phyloP scores from a whole-genome alignment of 2,329 filamentous ascomycete species.

The Zymoseptoria pseudotritici region DNA sequence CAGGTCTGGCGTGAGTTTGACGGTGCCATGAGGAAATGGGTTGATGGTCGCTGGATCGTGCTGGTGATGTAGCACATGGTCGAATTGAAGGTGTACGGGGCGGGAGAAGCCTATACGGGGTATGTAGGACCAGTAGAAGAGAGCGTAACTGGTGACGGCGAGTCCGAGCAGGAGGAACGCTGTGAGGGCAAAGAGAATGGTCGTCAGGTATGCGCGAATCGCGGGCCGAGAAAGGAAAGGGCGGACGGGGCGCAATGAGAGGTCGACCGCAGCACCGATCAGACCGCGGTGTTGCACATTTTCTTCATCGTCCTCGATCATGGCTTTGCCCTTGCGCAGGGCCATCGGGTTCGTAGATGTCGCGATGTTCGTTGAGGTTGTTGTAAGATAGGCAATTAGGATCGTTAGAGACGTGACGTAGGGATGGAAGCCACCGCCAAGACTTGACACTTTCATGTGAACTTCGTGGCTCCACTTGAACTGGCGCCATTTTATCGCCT shows the following conservation, averaged over 20 bases:
- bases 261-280: constrained; percentile 4
- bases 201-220: constrained; percentile 57
- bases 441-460: too few relatives aligned
- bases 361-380: neutral
- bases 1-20: constrained; percentile 45
- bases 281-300: constrained; percentile 1
- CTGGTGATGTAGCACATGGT: constrained; percentile 34
- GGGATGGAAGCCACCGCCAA: too few relatives aligned
- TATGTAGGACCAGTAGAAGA: constrained; percentile 64
- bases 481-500: too few relatives aligned
- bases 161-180: constrained; percentile 50
- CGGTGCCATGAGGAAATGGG: constrained; percentile 45
- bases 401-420: neutral
- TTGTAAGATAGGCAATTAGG: neutral
- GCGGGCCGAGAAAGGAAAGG: constrained; percentile 54
- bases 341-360: neutral
- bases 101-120: constrained; percentile 56
- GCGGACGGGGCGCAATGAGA: constrained; percentile 46
- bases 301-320: constrained; percentile 4
- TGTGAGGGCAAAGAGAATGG: constrained; percentile 46
- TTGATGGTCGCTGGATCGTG: constrained; percentile 3
- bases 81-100: constrained; percentile 60
- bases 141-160: constrained; percentile 53
- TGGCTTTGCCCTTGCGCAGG: neutral
- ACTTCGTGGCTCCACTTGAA: too few relatives aligned